Conservation (phyloP, 306 rosid species). For the Carpinus fangiana region DNA sequence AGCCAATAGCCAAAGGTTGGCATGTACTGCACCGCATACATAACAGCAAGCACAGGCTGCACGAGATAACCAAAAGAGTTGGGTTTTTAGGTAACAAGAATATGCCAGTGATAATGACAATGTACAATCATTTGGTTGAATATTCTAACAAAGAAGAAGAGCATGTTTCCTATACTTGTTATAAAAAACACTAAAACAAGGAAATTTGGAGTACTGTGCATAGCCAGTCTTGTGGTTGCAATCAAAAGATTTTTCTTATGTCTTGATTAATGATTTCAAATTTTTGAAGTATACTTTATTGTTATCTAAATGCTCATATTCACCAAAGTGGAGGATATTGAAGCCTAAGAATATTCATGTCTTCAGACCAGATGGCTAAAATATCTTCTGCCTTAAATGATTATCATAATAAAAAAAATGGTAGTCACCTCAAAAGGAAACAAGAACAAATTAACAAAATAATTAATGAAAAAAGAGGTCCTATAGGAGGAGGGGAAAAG, state of each 20-base stretch:
- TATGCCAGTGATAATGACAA: neutral
- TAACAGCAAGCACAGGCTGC: slow-evolving; percentile 41
- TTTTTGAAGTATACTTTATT: neutral
- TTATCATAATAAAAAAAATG: neutral
- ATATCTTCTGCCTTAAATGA: too few relatives aligned
- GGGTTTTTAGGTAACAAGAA: neutral
- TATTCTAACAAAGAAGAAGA: neutral
- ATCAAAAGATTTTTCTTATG: neutral
- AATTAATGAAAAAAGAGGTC: neutral
- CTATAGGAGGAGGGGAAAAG: too few relatives aligned
- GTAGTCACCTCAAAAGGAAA: neutral
- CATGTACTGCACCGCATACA: slow-evolving; percentile 59
- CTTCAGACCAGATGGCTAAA: neutral
- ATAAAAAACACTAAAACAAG: neutral
- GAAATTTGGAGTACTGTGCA: neutral
- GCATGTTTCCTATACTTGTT: too few relatives aligned
- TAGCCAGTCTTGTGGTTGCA: neutral
- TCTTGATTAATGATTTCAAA: neutral
- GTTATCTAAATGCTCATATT: neutral
- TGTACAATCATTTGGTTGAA: neutral
- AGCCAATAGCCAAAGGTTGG: slow-evolving; percentile 59
- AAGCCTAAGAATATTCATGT: neutral
- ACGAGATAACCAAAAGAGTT: neutral
- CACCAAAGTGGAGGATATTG: neutral
- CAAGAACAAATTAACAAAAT: neutral